Percentiles rank a stretch among this genome's conserved stretches.
phyloP scores from a whole-genome alignment of 768 basidiomycete species.

The Sporobolomyces roseus region DNA sequence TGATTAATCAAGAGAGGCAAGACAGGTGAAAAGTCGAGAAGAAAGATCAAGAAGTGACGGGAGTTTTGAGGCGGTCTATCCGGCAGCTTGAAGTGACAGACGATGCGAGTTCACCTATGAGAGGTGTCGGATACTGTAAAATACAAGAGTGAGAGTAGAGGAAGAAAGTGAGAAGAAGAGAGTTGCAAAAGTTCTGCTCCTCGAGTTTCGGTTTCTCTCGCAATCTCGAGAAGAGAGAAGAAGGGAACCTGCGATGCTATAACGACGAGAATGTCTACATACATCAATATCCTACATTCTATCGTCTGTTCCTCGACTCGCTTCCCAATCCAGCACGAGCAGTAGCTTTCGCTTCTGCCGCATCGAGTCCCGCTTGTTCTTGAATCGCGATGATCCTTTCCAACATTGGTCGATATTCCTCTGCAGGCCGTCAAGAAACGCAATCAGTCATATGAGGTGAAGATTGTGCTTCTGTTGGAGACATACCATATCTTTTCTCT shows the following conservation, averaged over 20 bases:
- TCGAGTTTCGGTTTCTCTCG: not conserved
- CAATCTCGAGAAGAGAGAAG: not conserved
- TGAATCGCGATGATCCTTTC: constrained; percentile 78
- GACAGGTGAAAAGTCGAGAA: not conserved
- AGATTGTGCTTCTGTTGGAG: not conserved
- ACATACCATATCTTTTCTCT: constrained; percentile 65
- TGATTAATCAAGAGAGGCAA: not conserved
- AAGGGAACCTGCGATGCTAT: not conserved
- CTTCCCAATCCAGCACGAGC: constrained; percentile 36
- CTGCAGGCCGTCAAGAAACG: constrained; percentile 49
- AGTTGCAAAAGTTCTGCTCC: no score
- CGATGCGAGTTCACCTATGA: no score
- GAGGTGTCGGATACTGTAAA: no score
- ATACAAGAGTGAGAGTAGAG: no score
- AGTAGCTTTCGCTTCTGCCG: constrained; percentile 21
- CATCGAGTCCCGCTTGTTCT: constrained; percentile 76
- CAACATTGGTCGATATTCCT: constrained; percentile 73
- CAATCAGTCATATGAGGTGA: not conserved
- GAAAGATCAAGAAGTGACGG: not conserved
- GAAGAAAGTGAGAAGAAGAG: no score
- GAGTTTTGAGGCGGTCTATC: no score
- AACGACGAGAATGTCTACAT: constrained; percentile 2
- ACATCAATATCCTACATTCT: not conserved
- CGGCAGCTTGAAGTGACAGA: no score
- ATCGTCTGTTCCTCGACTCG: constrained; percentile 38